phyloP scores from a whole-genome alignment of 768 basidiomycete species.

The Coprinopsis marcescibilis region DNA sequence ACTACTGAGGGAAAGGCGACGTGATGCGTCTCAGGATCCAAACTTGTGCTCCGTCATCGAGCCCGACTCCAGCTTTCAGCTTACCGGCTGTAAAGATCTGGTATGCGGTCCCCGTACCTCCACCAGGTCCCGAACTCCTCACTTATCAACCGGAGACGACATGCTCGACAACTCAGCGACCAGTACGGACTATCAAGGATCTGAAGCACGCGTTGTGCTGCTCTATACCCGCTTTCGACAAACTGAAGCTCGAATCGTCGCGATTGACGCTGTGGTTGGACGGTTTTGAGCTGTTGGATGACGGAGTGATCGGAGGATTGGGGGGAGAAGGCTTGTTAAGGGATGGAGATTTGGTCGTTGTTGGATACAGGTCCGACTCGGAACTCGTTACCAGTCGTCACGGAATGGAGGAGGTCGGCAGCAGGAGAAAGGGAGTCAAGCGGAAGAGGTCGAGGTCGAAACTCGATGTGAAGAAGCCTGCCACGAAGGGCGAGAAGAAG shows the following conservation, averaged over 20 bases:
- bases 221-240: conserved; percentile 26
- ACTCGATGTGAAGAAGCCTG: conserved; percentile 13
- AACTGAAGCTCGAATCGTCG: conserved; percentile 15
- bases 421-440: conserved; percentile 6
- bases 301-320: too few species aligned
- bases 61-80: too few species aligned
- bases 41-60: too few species aligned
- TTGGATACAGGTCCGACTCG: conserved; percentile 20
- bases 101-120: too few species aligned
- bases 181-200: conserved; percentile 22
- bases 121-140: too few species aligned
- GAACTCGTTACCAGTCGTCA: too few species aligned
- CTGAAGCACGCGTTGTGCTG: conserved; percentile 34
- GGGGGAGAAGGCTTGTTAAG: conserved; percentile 31
- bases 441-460: conserved; percentile 6
- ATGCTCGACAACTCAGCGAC: not conserved
- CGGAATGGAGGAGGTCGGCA: too few species aligned
- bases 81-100: too few species aligned
- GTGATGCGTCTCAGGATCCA: too few species aligned
- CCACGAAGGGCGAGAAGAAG: not conserved
- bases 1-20: too few species aligned
- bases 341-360: conserved; percentile 43
- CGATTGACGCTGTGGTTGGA: conserved; percentile 34
- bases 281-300: conserved; percentile 43
- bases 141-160: too few species aligned